These are phyloP conservation scores for Colletotrichum coccodes DNA, from an alignment of 2,329 filamentous ascomycete species.

Conservation along the genomic window DNA sequence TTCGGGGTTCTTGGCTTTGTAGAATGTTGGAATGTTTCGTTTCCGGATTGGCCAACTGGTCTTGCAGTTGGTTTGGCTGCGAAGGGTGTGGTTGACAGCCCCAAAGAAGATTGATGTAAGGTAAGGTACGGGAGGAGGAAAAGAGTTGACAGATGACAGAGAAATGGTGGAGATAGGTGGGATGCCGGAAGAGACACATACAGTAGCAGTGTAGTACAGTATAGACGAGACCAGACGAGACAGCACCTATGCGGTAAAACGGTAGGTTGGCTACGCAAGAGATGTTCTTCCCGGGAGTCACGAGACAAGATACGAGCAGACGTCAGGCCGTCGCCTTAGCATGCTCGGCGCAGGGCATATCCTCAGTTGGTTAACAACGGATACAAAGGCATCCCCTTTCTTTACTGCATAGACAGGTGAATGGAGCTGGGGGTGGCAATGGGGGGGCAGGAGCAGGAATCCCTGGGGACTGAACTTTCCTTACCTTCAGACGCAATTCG, in stretches of 20 bases:
- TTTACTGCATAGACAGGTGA: not conserved
- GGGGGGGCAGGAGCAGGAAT: not conserved
- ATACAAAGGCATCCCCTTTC: no score
- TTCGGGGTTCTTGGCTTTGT: not conserved
- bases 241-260: not conserved
- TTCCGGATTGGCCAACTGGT: not conserved
- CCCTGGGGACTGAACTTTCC: not conserved
- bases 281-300: not conserved
- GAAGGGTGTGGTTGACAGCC: not conserved
- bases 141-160: not conserved
- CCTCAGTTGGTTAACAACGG: not conserved
- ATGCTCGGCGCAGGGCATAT: not conserved
- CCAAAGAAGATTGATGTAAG: not conserved
- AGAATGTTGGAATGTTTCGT: not conserved
- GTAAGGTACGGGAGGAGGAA: not conserved
- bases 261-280: not conserved
- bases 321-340: not conserved
- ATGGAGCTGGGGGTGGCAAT: not conserved
- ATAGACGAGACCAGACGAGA: not conserved
- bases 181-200: not conserved
- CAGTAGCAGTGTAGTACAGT: not conserved
- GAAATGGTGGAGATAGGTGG: not conserved
- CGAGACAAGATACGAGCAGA: not conserved
- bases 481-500: conserved; percentile 13
- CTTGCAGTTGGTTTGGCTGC: not conserved